Evolutionary conservation across 2,329 filamentous ascomycete species (phyloP), one percentile per base, ranked within the genome.

Genomic region (Sporothrix euskadiensis): DNA sequence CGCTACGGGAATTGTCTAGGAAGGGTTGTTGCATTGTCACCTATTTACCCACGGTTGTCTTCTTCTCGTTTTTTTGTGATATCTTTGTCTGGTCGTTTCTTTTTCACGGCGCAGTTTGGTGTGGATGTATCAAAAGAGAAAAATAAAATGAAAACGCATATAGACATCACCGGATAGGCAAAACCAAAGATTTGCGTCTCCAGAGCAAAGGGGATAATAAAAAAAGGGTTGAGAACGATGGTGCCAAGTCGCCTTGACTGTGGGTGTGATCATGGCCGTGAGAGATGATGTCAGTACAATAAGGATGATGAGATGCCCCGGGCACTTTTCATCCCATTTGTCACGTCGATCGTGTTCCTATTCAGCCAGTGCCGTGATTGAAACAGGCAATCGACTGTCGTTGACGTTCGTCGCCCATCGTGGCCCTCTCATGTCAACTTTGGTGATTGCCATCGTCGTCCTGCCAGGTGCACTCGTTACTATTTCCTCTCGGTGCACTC

Each of bases 161-260:
- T 71, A 71, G 69, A 71, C 26, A 54, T 57, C 39, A 39, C 57
- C 69, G 44, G 10, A 59, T 47, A 71, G 49, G 49, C 66, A 69
- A 54, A 54, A 49, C 35, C 8, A 68, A 52, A 4, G 35, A 69
- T 35, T 57, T 70, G 35, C 32, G 32, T 54, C 47, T 69, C 30
- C 47, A 12, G 30, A 49, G 22, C n/a, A 61, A 32, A 22, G 39
- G 47, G 47, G 30, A 12, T 22, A 41, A 57, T 39, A 47, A 56
- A 56, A 69, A 41, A 22, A 41, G 41, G 44, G 14, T 30, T 44
- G 39, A 26, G 35, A 56, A 56, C 66, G 30, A 26, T 6, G 16
- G 39, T 26, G 61, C 61, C 39, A 39, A 47, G 41, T 47, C 16
- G 35, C 30, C 61, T 26, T 26, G 26, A 26, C 26, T 26, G 12